Evolutionary conservation across 345 rosid species (phyloP).

Genomic region (Balakata baccata): DNA sequence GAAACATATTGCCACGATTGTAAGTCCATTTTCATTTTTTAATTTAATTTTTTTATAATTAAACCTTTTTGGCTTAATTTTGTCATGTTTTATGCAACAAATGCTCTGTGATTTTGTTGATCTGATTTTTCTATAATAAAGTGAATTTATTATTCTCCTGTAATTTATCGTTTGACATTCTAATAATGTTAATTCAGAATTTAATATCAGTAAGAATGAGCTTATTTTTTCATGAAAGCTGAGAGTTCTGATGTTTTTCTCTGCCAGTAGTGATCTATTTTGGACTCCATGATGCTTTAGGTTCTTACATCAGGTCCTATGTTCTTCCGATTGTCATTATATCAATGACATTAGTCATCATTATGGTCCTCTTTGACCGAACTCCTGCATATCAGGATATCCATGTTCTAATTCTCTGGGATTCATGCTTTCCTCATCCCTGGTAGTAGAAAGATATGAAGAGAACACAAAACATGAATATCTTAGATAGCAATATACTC

Average conservation of each 20-base stretch:
- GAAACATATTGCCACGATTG: constrained; percentile 95
- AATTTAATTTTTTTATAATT: background rate
- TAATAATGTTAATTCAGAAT: background rate
- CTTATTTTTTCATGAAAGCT: background rate
- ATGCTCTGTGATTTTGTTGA: background rate
- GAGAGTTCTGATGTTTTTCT: background rate
- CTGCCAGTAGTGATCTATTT: background rate
- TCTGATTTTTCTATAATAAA: background rate
- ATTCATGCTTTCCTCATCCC: background rate
- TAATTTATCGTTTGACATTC: background rate
- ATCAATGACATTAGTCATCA: background rate
- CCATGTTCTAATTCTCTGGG: background rate
- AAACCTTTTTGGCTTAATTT: background rate
- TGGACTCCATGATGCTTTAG: background rate
- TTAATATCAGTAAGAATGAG: background rate
- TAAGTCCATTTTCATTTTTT: constrained; percentile 36
- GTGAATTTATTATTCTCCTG: background rate
- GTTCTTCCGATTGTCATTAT: background rate
- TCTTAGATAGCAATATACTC: background rate
- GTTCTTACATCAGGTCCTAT: background rate
- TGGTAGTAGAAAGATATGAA: background rate
- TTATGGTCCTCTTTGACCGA: background rate
- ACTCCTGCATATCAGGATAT: background rate
- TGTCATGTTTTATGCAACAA: background rate
- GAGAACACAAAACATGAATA: background rate